Evolutionary conservation across 345 rosid species (phyloP), one percentile per base, ranked within the genome.

Genomic region (Rhodamnia rubescens): DNA sequence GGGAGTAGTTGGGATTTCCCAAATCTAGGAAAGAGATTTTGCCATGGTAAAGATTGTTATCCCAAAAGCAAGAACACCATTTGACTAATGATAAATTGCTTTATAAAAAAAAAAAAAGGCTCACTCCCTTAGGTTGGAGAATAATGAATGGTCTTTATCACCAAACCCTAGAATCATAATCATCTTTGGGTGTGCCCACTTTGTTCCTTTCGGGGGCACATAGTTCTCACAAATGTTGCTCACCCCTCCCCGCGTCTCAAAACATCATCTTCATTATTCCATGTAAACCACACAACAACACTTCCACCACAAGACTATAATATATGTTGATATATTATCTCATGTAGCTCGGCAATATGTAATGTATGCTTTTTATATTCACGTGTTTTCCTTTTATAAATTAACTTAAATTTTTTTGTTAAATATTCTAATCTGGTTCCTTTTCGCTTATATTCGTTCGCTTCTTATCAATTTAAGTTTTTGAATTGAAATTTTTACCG

Each of bases 391-490:
- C 1, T 64, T 15, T 0, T 1, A 4, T 0, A 7, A 3, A 16
- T 1, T 64, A 53, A 6, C 18, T 61, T 16, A 7, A 29, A 3
- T 3, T 29, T 29, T 61, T 14, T 6, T 0, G 1, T 61, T 3
- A 16, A 13, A 8, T 0, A 0, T 1, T 64, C 7, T 64, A 15
- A 29, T 5, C 4, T 29, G 11, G 3, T 18, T 4, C 8, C 6
- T 54, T 54, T 18, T 18, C 4, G 1, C 2, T 14, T 14, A 18
- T 53, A 0, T 53, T 8, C 24, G 0, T 54, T 1, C 9, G 2
- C 40, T 0, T 2, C 0, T 0, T 0, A 0, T 7, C 0, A 1
- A 0, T 29, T 29, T 29, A 61, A 29, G 2, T 61, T 29, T 27
- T 3, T 61, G 10, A 7, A 15, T 29, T 59, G 40, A 6, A 27